Percentiles rank a stretch among this genome's conserved stretches.
These are phyloP conservation scores for Lentinula sp. DNA, from an alignment of 768 basidiomycete genomes.

Conservation along the genomic window DNA sequence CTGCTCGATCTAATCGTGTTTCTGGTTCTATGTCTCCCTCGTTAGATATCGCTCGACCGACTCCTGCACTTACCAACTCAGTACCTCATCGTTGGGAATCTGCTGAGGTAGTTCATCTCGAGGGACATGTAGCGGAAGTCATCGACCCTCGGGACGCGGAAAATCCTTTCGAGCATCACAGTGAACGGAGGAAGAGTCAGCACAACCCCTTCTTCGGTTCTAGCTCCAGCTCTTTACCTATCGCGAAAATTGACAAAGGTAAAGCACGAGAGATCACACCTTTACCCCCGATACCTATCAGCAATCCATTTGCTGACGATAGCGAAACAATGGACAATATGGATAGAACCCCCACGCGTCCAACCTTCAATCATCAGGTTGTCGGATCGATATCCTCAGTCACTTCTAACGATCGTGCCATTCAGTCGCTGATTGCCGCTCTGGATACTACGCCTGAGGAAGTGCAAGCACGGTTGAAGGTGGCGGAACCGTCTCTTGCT, in stretches of 20 bases:
- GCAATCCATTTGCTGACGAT: slow-evolving; percentile 33
- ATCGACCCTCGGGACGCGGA: slow-evolving; percentile 24
- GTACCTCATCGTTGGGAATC: slow-evolving; percentile 62
- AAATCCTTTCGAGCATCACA: slow-evolving; percentile 16
- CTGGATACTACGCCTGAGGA: slow-evolving; percentile 45
- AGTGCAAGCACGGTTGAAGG: slow-evolving; percentile 42
- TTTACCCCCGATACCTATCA: slow-evolving; percentile 10
- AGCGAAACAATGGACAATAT: slow-evolving; percentile 1
- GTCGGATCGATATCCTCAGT: slow-evolving; percentile 29
- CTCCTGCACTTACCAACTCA: slow-evolving; percentile 48
- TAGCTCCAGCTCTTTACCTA: slow-evolving; percentile 12
- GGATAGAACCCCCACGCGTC: slow-evolving; percentile 17
- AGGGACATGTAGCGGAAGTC: slow-evolving; percentile 25
- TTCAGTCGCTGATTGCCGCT: slow-evolving; percentile 65
- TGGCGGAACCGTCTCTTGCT: slow-evolving; percentile 47
- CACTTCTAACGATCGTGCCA: slow-evolving; percentile 45
- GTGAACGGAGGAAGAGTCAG: slow-evolving; percentile 28
- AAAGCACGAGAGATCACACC: slow-evolving; percentile 25
- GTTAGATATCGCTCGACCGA: slow-evolving; percentile 49
- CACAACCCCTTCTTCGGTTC: slow-evolving; percentile 27
- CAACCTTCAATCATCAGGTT: slow-evolving; percentile 25
- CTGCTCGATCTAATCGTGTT: slow-evolving; percentile 34
- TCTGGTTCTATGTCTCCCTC: slow-evolving; percentile 45
- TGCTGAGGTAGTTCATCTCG: slow-evolving; percentile 52
- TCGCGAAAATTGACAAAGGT: slow-evolving; percentile 29